phyloP scores from a whole-genome alignment of 352 stramenopile species.

The Elongisporangium senticosum region DNA sequence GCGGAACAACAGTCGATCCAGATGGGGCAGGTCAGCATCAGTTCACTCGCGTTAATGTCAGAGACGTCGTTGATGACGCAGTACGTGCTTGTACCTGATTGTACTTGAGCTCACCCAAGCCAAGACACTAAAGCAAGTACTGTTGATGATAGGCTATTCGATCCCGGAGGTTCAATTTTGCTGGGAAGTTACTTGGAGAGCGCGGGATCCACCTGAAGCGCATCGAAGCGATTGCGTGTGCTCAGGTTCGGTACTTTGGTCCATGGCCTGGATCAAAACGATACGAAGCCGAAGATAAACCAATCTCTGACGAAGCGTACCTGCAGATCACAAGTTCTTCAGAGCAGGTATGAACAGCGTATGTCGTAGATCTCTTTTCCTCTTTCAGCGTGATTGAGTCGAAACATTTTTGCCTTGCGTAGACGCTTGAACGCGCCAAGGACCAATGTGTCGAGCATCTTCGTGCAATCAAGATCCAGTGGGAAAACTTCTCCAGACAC shows the following conservation, averaged over 20 bases:
- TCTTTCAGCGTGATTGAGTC: slow-evolving; percentile 2
- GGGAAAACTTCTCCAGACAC: slow-evolving; percentile 27
- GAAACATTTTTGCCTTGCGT: slow-evolving; percentile 2
- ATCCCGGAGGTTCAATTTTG: slow-evolving; percentile 61
- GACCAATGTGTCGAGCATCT: slow-evolving; percentile 41
- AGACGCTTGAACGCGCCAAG: slow-evolving; percentile 33
- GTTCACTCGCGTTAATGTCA: slow-evolving; percentile 16
- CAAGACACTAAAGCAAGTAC: background rate
- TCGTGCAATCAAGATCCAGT: slow-evolving; percentile 48
- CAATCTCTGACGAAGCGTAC: slow-evolving; percentile 26
- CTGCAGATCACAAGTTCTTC: slow-evolving; percentile 50
- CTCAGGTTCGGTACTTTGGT: slow-evolving; percentile 49
- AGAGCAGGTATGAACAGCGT: slow-evolving; percentile 27
- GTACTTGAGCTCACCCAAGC: background rate
- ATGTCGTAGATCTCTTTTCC: slow-evolving; percentile 1
- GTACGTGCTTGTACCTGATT: slow-evolving; percentile 6
- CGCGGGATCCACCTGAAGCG: slow-evolving; percentile 61
- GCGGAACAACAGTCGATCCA: slow-evolving; percentile 2
- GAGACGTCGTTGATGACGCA: slow-evolving; percentile 24
- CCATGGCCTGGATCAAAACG: slow-evolving; percentile 23
- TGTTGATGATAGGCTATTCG: slow-evolving; percentile 21
- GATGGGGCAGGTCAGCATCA: slow-evolving; percentile 9
- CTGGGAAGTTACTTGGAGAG: slow-evolving; percentile 52
- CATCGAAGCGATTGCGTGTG: slow-evolving; percentile 46
- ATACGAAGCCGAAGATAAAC: slow-evolving; percentile 7